phyloP scores from a whole-genome alignment of 2,329 filamentous ascomycete species.

The Neocatenulostroma microsporum region DNA sequence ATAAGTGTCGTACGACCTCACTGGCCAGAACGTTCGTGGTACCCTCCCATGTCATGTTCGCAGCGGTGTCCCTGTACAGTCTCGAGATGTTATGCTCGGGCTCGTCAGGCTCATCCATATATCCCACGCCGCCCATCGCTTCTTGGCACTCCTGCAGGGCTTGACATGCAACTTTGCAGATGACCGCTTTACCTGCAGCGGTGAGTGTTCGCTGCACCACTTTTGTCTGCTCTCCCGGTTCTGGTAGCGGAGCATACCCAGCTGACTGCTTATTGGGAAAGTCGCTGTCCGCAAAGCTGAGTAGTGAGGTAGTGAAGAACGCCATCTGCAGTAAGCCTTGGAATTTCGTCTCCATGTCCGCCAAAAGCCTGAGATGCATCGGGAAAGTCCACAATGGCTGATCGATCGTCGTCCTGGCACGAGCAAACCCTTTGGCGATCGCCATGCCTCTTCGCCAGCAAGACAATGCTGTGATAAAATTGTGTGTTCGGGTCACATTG shows the following conservation, averaged over 20 bases:
- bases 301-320: conserved; percentile 15
- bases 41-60: conserved; percentile 12
- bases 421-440: conserved; percentile 14
- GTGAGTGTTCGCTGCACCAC: conserved; percentile 15
- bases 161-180: conserved; percentile 11
- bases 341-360: conserved; percentile 11
- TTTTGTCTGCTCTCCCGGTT: conserved; percentile 8
- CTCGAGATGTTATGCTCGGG: conserved; percentile 10
- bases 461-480: conserved; percentile 11
- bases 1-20: conserved; percentile 10
- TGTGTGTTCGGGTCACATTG: conserved; percentile 12
- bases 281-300: conserved; percentile 13
- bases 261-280: conserved; percentile 2
- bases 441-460: conserved; percentile 16
- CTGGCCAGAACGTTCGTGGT: conserved; percentile 11
- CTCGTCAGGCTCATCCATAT: conserved; percentile 14
- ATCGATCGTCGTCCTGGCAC: conserved; percentile 8
- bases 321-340: conserved; percentile 11
- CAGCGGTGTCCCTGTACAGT: conserved; percentile 9
- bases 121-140: conserved; percentile 11
- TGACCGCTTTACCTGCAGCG: conserved; percentile 13
- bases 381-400: conserved; percentile 11
- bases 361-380: conserved; percentile 13
- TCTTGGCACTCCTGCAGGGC: conserved; percentile 15
- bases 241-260: conserved; percentile 7